Conservation (phyloP, 2,329 filamentous ascomycete species). For the Colletotrichum navitas region DNA sequence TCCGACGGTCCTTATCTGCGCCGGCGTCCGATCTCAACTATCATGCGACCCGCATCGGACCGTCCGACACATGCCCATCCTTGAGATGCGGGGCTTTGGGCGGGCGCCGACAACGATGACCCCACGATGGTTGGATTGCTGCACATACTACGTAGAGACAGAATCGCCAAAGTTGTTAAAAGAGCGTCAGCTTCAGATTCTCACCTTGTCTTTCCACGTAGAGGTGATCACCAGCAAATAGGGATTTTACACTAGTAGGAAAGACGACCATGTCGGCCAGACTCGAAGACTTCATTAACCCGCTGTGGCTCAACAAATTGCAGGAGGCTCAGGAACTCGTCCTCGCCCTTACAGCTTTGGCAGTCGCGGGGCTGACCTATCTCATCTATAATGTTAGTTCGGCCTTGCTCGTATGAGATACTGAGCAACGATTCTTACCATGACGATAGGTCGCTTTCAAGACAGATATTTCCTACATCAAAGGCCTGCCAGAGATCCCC, state of each 20-base stretch:
- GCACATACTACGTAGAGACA: neutral
- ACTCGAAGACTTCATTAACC: neutral
- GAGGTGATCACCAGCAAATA: neutral
- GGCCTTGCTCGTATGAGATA: neutral
- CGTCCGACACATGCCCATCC: neutral
- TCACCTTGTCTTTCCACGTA: neutral
- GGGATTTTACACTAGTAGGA: neutral
- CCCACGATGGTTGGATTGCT: neutral
- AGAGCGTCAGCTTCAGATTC: neutral
- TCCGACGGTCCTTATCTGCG: neutral
- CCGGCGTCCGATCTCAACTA: neutral
- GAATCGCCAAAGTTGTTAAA: neutral
- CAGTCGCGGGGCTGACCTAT: neutral
- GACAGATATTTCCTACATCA: conserved; percentile 72
- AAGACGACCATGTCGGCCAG: neutral
- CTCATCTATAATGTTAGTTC: neutral
- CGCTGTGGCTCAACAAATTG: neutral
- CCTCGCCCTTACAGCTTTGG: neutral
- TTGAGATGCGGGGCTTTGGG: neutral
- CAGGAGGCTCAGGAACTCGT: neutral
- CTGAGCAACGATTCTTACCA: neutral
- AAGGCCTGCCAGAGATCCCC: conserved; percentile 71
- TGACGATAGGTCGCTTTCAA: conserved; percentile 50
- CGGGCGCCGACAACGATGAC: neutral
- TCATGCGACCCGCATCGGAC: neutral